phyloP scores from a whole-genome alignment of 345 rosid genomes.

The Alliaria petiolata region DNA sequence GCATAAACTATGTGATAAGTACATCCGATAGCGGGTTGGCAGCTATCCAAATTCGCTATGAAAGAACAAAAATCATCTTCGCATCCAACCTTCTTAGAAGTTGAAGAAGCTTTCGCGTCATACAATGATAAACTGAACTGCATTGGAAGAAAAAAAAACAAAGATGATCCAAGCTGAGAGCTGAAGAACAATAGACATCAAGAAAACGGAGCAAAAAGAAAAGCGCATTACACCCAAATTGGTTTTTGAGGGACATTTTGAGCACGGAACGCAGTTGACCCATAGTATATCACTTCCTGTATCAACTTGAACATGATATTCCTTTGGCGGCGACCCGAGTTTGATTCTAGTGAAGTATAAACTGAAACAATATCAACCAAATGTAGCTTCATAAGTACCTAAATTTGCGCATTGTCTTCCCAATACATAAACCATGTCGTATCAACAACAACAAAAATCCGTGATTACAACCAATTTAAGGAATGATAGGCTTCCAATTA shows the following conservation, averaged over 20 bases:
- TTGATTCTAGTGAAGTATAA: conserved; percentile 70
- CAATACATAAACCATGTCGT: neutral
- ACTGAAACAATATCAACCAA: conserved; percentile 41
- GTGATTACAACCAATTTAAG: too few relatives aligned
- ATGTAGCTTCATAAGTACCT: conserved; percentile 15
- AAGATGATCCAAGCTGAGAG: neutral
- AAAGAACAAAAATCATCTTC: conserved; percentile 56
- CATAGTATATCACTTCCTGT: conserved; percentile 93
- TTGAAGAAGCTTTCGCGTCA: conserved; percentile 45
- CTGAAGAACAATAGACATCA: too few relatives aligned
- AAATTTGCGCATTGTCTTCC: neutral
- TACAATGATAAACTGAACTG: conserved; percentile 60
- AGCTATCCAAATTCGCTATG: conserved; percentile 44
- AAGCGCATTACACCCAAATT: conserved; percentile 58
- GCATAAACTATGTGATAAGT: conserved; percentile 65
- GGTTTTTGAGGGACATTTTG: conserved; percentile 66
- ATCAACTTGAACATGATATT: conserved; percentile 82
- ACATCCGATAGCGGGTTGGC: conserved; percentile 45
- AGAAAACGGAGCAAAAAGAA: too few relatives aligned
- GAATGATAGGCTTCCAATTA: neutral
- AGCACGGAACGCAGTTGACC: conserved; percentile 73
- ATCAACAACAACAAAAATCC: neutral
- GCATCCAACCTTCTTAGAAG: conserved; percentile 46
- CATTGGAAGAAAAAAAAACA: neutral
- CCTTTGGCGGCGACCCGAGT: conserved; percentile 70